Evolutionary conservation across 2,329 filamentous ascomycete genomes (phyloP).

Genomic region (Emmonsiellopsis sp.): DNA sequence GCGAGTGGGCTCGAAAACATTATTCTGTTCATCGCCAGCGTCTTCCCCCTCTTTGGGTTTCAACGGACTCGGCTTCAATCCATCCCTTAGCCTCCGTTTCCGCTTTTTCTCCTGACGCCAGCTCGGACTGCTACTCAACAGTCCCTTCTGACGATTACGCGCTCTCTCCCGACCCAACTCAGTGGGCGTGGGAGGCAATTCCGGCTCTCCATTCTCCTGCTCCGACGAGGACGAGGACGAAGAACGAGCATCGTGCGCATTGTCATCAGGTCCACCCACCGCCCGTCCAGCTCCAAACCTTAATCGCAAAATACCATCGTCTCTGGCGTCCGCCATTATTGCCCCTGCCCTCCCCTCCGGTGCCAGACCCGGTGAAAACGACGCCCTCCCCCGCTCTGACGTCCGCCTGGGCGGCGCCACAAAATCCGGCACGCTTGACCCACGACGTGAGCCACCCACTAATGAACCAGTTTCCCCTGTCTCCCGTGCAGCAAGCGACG

Average conservation of each 20-base stretch:
- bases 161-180: conserved; percentile 29
- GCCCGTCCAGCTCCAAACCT: background rate
- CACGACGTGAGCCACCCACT: conserved; percentile 16
- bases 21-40: conserved; percentile 8
- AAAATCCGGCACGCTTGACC: conserved; percentile 15
- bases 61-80: conserved; percentile 21
- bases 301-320: background rate
- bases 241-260: background rate
- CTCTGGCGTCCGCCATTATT: background rate
- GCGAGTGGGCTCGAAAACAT: conserved; percentile 1
- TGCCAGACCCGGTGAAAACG: too few species aligned
- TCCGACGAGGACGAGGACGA: background rate
- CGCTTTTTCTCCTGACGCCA: conserved; percentile 18
- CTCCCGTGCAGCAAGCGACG: conserved; percentile 16
- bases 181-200: conserved; percentile 47
- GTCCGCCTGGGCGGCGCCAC: background rate
- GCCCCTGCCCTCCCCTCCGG: too few species aligned
- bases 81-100: conserved; percentile 17
- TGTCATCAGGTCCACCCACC: conserved; percentile 5
- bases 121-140: conserved; percentile 27
- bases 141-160: conserved; percentile 18
- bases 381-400: too few species aligned
- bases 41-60: conserved; percentile 15
- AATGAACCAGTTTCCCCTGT: conserved; percentile 6
- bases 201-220: conserved; percentile 45